Conservation (phyloP, 2,329 filamentous ascomycete genomes). For the Colletotrichum sojae region DNA sequence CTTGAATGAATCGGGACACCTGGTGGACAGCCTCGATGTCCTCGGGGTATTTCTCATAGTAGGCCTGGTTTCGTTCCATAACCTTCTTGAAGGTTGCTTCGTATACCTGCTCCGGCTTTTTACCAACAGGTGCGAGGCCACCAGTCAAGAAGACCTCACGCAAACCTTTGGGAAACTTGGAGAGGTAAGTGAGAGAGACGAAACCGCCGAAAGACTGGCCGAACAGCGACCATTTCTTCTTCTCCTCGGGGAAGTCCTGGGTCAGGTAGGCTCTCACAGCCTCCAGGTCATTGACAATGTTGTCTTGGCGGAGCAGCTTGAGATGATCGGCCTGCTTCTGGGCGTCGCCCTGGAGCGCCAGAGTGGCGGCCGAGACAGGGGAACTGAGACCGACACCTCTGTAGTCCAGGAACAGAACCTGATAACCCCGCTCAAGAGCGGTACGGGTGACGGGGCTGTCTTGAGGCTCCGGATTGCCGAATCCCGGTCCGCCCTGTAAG, state of each 20-base stretch:
- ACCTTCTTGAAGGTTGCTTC: slow-evolving; percentile 78
- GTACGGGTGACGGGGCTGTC: slow-evolving; percentile 78
- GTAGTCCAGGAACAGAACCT: slow-evolving; percentile 90
- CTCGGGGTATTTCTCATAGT: slow-evolving; percentile 88
- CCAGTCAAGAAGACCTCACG: slow-evolving; percentile 89
- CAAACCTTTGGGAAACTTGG: slow-evolving; percentile 81
- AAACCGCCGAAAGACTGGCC: slow-evolving; percentile 96
- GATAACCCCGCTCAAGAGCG: slow-evolving; percentile 85
- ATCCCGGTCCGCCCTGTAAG: slow-evolving; percentile 89
- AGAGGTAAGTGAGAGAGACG: slow-evolving; percentile 86
- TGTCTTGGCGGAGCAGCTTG: slow-evolving; percentile 89
- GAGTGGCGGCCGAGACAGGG: slow-evolving; percentile 80
- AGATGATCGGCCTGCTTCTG: slow-evolving; percentile 84
- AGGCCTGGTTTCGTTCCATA: slow-evolving; percentile 79
- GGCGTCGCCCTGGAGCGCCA: slow-evolving; percentile 75
- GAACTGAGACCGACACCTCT: slow-evolving; percentile 89
- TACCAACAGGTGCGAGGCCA: slow-evolving; percentile 83
- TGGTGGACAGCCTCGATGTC: slow-evolving; percentile 78
- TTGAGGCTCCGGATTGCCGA: slow-evolving; percentile 82
- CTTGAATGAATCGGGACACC: slow-evolving; percentile 75
- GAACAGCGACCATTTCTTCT: slow-evolving; percentile 86
- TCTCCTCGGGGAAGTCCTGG: slow-evolving; percentile 75
- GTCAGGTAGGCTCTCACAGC: slow-evolving; percentile 85
- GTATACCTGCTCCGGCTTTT: slow-evolving; percentile 82
- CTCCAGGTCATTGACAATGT: slow-evolving; percentile 90